Base-by-base conservation (phyloP, 2,329 filamentous ascomycete species). In the Dactylellina haptotyla region DNA sequence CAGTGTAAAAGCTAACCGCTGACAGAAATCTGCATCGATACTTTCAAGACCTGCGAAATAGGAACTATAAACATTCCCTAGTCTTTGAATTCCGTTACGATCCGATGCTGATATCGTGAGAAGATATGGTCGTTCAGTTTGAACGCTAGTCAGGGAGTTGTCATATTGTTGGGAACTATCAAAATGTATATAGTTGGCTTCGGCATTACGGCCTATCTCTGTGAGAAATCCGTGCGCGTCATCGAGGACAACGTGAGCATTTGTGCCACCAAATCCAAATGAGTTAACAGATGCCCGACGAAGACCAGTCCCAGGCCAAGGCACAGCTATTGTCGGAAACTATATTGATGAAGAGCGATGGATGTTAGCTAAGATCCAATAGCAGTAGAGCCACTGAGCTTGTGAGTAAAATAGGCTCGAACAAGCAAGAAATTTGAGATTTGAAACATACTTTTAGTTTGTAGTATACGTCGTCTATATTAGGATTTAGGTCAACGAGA, bases 231-330 rank as follows among this genome's bases (percentile, higher is more conserved):
- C 39, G 20, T 37, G 18, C 5, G 64, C 64, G 16, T 69, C 64
- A 23, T 69, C 64, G 6, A 69, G 32, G 8, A 69, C 28, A 1
- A 61, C 45, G 12, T 69, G 64, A 3, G 64, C 53, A 14, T 80
- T 80, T 0, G 75, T 77, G 1, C 79, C 79, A 30, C 79, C 79
- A 45, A 78, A 80, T 5, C 79, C 79, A 58, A 80, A 80, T 18
- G 77, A 78, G 56, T 80, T 80, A 45, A 80, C 32, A 2, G 61
- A 62, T 16, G 56, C 61, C 41, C 62, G 43, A 23, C 65, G 71
- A 1, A 69, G 20, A 9, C 54, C 41, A 10, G 26, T 20, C 2
- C 34, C 41, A 18, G 56, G 64, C 46, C 56, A 69, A 16, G 16
- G 18, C 10, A 32, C 46, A 18, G 50, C n/a, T 41, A 45, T n/a